Evolutionary conservation across 306 rosid species (phyloP).

Genomic region (Medicago lupulina): DNA sequence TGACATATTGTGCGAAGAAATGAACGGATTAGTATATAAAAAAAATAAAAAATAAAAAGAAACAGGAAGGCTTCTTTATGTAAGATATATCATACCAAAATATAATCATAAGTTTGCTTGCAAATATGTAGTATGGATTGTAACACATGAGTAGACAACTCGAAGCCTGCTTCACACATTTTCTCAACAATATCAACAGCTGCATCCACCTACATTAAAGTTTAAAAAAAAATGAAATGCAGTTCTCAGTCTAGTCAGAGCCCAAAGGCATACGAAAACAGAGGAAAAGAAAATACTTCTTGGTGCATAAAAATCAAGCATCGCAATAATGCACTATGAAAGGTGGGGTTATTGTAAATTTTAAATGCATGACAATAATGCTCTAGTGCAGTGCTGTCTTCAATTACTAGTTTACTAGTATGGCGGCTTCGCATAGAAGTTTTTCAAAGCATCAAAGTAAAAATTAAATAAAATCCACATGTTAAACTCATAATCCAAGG

Average conservation of each 20-base stretch:
- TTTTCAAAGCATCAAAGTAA: not conserved
- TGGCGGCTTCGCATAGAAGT: not conserved
- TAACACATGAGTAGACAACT: slow-evolving; percentile 50
- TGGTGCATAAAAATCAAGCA: not conserved
- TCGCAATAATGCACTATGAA: not conserved
- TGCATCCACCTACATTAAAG: slow-evolving; percentile 58
- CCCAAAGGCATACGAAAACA: slow-evolving; percentile 13
- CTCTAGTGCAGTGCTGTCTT: not conserved
- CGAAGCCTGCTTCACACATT: slow-evolving; percentile 69
- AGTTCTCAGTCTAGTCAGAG: slow-evolving; percentile 11
- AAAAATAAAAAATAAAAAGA: slow-evolving; percentile 14
- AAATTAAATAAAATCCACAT: not conserved
- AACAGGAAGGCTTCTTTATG: slow-evolving; percentile 10
- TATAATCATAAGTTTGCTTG: slow-evolving; percentile 62
- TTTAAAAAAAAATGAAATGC: slow-evolving; percentile 12
- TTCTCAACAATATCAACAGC: slow-evolving; percentile 75
- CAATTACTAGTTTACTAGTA: slow-evolving; percentile 5
- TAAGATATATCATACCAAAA: slow-evolving; percentile 61
- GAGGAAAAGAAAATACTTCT: not conserved
- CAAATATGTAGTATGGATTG: slow-evolving; percentile 60
- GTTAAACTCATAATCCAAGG: not conserved
- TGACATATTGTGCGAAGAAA: slow-evolving; percentile 9
- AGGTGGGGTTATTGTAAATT: slow-evolving; percentile 2
- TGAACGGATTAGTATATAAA: slow-evolving; percentile 11
- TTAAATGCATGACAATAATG: slow-evolving; percentile 2